Conservation (phyloP, 192 early-diverging fungal genomes). For the Umbelopsis ramanniana region DNA sequence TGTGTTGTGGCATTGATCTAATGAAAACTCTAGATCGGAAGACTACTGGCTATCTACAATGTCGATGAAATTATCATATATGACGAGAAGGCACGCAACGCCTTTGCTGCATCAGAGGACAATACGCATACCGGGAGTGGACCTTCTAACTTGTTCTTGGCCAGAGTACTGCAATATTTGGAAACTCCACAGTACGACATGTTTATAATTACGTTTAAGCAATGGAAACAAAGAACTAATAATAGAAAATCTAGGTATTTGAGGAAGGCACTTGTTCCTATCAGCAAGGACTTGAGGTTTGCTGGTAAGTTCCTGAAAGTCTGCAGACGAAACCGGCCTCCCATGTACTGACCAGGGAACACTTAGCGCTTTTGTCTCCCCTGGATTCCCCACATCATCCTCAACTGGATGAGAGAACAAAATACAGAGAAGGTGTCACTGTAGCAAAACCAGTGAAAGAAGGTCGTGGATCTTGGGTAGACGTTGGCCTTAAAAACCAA, state of each 20-base stretch:
- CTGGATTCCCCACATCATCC: slow-evolving; percentile 73
- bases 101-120: slow-evolving; percentile 53
- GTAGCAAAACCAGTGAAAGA: slow-evolving; percentile 33
- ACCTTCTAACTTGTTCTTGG: slow-evolving; percentile 52
- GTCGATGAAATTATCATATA: slow-evolving; percentile 76
- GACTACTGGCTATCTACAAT: slow-evolving; percentile 58
- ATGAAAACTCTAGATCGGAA: slow-evolving; percentile 49
- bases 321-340: not conserved
- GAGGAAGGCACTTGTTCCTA: slow-evolving; percentile 68
- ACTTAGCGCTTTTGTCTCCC: slow-evolving; percentile 59
- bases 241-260: slow-evolving; percentile 47
- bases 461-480: slow-evolving; percentile 47
- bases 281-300: slow-evolving; percentile 66
- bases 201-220: too few relatives aligned
- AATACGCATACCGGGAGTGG: slow-evolving; percentile 32
- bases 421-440: slow-evolving; percentile 66
- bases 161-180: slow-evolving; percentile 67
- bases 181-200: slow-evolving; percentile 64
- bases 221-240: not conserved
- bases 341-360: not conserved
- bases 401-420: slow-evolving; percentile 59
- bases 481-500: slow-evolving; percentile 52
- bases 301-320: slow-evolving; percentile 38
- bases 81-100: slow-evolving; percentile 43
- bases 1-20: not conserved